Evolutionary conservation across 2,329 filamentous ascomycete species (phyloP), one percentile per base, ranked within the genome.

Genomic region (Trichoderma sp.): DNA sequence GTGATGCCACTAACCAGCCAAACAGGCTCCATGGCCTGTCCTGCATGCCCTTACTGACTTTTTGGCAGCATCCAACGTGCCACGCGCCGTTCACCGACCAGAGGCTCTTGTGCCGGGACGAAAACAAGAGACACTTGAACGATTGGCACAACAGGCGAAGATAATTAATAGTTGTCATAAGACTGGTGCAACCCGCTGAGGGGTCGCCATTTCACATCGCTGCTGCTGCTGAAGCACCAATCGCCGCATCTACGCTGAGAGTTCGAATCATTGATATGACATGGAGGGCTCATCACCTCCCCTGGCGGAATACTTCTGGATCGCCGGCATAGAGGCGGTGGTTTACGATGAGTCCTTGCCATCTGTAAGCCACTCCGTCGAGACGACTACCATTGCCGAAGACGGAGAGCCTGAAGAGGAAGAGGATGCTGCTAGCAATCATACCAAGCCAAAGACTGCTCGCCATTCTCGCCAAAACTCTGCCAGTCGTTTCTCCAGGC

Each of bases 261-360:
- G 69, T 63, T 39, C 30, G 71, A 68, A 73, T 73, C 73, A 75
- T 43, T 81, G 80, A 79, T 78, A 81, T 82, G 84, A 80, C 81
- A 89, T 89, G 86, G 86, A 88, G 77, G 82, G 79, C 80, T 84
- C 87, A 70, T 89, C 88, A 72, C 85, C 84, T 72, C 89, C 89
- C 76, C 83, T 91, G 78, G 89, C 89, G 79, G 89, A 91, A 79
- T 91, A 91, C 81, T 91, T 91, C 80, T 91, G 89, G 89, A 91
- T 91, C 77, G 89, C 89, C 73, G 89, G 89, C 75, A 84, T 91
- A 79, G 89, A 91, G 79, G 86, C 87, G 70, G 84, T 91, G 73
- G 85, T 86, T 68, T 90, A 91, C 81, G 84, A 87, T 71, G 89
- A 90, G 73, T 77, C 81, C 74, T 79, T 79, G 63, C 79, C 79